These are phyloP conservation scores for Leccinum angustisporum DNA, from an alignment of 1,284 basidiomycete species.

Conservation along the genomic window DNA sequence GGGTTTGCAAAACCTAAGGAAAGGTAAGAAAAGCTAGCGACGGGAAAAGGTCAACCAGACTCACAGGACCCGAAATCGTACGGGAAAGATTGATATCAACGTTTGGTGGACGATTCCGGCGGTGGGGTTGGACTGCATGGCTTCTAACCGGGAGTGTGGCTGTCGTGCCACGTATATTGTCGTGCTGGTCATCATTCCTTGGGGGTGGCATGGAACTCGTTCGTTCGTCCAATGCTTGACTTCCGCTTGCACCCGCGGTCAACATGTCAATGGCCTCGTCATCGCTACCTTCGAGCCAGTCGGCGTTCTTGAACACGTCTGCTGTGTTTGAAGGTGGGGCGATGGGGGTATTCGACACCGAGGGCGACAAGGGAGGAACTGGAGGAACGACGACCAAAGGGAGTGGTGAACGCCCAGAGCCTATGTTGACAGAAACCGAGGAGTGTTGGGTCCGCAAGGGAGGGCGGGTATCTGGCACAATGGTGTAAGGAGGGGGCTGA, in stretches of 20 bases:
- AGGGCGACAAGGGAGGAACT: constrained; percentile 41
- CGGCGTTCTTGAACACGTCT: constrained; percentile 51
- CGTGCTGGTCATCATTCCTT: constrained; percentile 19
- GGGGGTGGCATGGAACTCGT: constrained; percentile 56
- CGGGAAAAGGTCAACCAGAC: constrained; percentile 55
- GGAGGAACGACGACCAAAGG: constrained; percentile 63
- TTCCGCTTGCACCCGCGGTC: constrained; percentile 74
- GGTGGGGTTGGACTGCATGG: constrained; percentile 34
- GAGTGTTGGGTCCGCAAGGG: constrained; percentile 26
- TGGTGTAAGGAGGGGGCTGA: constrained; percentile 36
- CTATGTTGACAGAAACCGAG: constrained; percentile 31
- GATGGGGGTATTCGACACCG: constrained; percentile 24
- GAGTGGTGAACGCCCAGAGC: constrained; percentile 40
- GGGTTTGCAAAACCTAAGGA: constrained; percentile 54
- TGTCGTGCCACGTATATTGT: constrained; percentile 10
- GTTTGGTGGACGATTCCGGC: constrained; percentile 61
- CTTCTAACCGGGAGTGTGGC: constrained; percentile 34
- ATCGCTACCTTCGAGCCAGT: constrained; percentile 72
- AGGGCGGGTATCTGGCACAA: constrained; percentile 20
- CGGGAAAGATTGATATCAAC: constrained; percentile 55
- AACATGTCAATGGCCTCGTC: constrained; percentile 81
- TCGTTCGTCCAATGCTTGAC: constrained; percentile 76
- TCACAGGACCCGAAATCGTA: constrained; percentile 35
- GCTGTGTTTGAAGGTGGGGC: constrained; percentile 10
- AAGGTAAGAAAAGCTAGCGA: constrained; percentile 63